Conservation (phyloP, 2,329 filamentous ascomycete species). For the Fusarium torulosum region DNA sequence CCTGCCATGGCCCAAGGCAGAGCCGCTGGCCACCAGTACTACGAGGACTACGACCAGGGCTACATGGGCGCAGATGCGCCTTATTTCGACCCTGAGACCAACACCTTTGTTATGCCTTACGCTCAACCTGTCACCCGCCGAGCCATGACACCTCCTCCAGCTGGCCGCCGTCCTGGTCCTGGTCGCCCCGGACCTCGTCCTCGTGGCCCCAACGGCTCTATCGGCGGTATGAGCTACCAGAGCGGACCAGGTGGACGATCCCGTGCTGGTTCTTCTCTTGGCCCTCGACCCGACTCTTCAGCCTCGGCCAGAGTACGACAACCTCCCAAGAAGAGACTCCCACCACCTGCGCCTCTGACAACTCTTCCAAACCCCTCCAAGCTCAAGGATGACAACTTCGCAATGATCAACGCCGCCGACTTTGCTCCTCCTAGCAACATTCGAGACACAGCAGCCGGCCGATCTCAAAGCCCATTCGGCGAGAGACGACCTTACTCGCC, state of each 20-base stretch:
- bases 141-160: slow-evolving; percentile 94
- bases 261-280: slow-evolving; percentile 62
- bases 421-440: slow-evolving; percentile 84
- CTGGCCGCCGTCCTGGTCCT: slow-evolving; percentile 59
- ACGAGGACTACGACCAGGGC: slow-evolving; percentile 80
- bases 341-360: slow-evolving; percentile 79
- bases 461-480: slow-evolving; percentile 72
- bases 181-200: slow-evolving; percentile 50
- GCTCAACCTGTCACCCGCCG: slow-evolving; percentile 87
- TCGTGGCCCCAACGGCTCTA: slow-evolving; percentile 62
- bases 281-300: slow-evolving; percentile 74
- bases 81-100: slow-evolving; percentile 75
- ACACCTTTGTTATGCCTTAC: slow-evolving; percentile 83
- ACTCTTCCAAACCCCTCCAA: slow-evolving; percentile 88
- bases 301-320: slow-evolving; percentile 62
- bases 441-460: slow-evolving; percentile 76
- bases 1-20: slow-evolving; percentile 47
- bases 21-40: slow-evolving; percentile 63
- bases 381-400: slow-evolving; percentile 84
- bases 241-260: slow-evolving; percentile 67
- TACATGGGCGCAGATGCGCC: slow-evolving; percentile 75
- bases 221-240: slow-evolving; percentile 62
- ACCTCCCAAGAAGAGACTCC: slow-evolving; percentile 62
- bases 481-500: slow-evolving; percentile 80
- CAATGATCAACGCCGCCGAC: slow-evolving; percentile 76